Evolutionary conservation across 257 asterid genomes (phyloP), one percentile per base, ranked within the genome.

Genomic region (Striga asiatica): DNA sequence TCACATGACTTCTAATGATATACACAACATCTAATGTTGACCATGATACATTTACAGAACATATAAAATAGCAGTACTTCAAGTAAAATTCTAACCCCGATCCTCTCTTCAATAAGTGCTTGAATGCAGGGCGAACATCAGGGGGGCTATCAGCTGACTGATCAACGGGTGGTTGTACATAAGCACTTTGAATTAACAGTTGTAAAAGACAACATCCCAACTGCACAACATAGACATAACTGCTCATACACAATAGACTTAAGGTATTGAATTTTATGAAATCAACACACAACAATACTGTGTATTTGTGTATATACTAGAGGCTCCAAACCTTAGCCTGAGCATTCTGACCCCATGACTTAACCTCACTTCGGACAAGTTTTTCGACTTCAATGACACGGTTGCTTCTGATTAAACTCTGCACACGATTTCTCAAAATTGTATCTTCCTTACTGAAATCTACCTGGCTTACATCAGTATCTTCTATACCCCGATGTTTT

Each of bases 51-150:
- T n/a, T n/a, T n/a, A n/a, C n/a, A n/a, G 50, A 56, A 37, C 42
- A 51, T 20, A 47, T 21, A 47, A 58, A 24, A 32, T 29, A 17
- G 29, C 43, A 50, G 3, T 16, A 9, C 16, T 39, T 49, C 54
- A 35, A 62, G 29, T 54, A 53, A 39, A 61, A 1, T 27, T 47
- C 87, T 73, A 54, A 91, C 98, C 96, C 92, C 4, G 77, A 58
- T 62, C 73, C 87, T 53, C 61, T 83, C 82, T 78, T 86, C 77
- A 86, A 64, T 43, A 59, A n/a, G 71, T 91, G 98, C 74, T 85
- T 83, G 72, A 91, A 91, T 21, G 98, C 98, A 61, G 98, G 98
- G 41, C 95, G 86, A 52, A 91, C 78, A 62, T 86, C 96, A 53
- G 95, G 98, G 20, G 98, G 98, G 32, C 73, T 54, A 63, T 87